Base-by-base conservation (phyloP, 441 rosid genomes). In the Pelargonium myrrhifolium region DNA sequence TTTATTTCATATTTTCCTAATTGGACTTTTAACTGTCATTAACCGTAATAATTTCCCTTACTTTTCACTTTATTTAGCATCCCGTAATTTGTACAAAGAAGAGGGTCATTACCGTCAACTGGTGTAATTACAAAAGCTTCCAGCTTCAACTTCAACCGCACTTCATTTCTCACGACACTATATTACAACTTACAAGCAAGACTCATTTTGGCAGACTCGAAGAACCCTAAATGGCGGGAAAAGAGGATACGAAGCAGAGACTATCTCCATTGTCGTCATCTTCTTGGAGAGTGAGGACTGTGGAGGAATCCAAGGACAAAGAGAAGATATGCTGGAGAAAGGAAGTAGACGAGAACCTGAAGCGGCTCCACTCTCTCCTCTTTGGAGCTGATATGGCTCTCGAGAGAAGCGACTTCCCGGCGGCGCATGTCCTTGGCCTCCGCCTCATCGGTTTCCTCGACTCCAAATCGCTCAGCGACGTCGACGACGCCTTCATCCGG, bases 391-490 rank as follows among this genome's bases (percentile, higher is more conserved):
- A 89, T 66, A 73, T 74, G 28, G 89, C 87, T 61, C 79, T 87
- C 24, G 89, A 86, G 78, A 86, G 82, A 73, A 77, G 83, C 65
- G 93, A 91, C 71, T 91, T 81, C 82, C 69, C 89, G 12, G 66
- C 96, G 1, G 95, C 96, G 24, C 84, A 81, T 21, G 65, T 89
- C 71, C 84, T 93, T 66, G 82, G 85, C 22, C 97, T 91, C 71
- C 88, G 89, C 2, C 99, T 93, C 67, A 76, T 91, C 68, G 99
- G 99, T 72, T 91, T 93, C 77, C 87, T 93, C 68, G 95, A 88
- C 75, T 93, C 97, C 24, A 86, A 74, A 67, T 80, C 90, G 49
- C 22, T 53, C 59, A 53, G 59, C 58, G 21, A 51, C 18, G 59
- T 53, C 9, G 59, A 53, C 0, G 24, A 53, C 20, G 59, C 59